phyloP scores from a whole-genome alignment of 1,139 yeast genomes.

The Geotrichum citri-aurantii region DNA sequence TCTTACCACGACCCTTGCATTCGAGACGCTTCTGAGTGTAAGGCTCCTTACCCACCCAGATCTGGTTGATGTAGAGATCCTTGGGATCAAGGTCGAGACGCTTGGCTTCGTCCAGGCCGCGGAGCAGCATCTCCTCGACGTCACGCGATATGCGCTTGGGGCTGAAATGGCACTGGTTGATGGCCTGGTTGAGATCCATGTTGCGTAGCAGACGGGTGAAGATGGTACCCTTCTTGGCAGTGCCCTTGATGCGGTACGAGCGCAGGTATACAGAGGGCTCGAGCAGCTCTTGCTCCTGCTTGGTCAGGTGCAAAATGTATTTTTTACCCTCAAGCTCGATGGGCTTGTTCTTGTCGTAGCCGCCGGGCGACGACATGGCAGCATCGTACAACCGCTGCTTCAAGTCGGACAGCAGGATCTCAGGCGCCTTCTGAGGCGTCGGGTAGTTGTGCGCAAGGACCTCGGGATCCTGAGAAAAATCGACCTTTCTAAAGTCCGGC shows the following conservation, averaged over 20 bases:
- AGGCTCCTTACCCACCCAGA: slow-evolving; percentile 94
- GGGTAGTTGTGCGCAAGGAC: slow-evolving; percentile 16
- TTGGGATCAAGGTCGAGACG: slow-evolving; percentile 54
- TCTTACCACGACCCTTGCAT: slow-evolving; percentile 84
- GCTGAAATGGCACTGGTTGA: slow-evolving; percentile 88
- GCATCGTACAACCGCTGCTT: slow-evolving; percentile 58
- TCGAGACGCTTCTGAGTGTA: slow-evolving; percentile 66
- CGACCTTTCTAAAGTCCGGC: slow-evolving; percentile 17
- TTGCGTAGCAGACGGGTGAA: slow-evolving; percentile 72
- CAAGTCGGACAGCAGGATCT: slow-evolving; percentile 59
- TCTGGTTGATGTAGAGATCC: slow-evolving; percentile 65
- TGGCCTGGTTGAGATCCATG: slow-evolving; percentile 67
- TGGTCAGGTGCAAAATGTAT: slow-evolving; percentile 54
- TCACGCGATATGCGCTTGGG: slow-evolving; percentile 76
- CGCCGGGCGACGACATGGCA: slow-evolving; percentile 59
- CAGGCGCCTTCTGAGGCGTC: slow-evolving; percentile 39
- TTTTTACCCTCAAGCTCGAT: slow-evolving; percentile 47
- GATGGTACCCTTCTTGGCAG: slow-evolving; percentile 81
- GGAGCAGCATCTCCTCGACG: slow-evolving; percentile 65
- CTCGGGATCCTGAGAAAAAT: slow-evolving; percentile 17
- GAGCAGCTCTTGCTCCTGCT: slow-evolving; percentile 61
- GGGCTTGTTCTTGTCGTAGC: slow-evolving; percentile 59
- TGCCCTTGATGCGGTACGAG: slow-evolving; percentile 74
- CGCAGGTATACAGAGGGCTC: slow-evolving; percentile 80
- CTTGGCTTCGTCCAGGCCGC: slow-evolving; percentile 67